phyloP scores from a whole-genome alignment of 2,329 filamentous ascomycete genomes.

The Diplodia scrobiculata region DNA sequence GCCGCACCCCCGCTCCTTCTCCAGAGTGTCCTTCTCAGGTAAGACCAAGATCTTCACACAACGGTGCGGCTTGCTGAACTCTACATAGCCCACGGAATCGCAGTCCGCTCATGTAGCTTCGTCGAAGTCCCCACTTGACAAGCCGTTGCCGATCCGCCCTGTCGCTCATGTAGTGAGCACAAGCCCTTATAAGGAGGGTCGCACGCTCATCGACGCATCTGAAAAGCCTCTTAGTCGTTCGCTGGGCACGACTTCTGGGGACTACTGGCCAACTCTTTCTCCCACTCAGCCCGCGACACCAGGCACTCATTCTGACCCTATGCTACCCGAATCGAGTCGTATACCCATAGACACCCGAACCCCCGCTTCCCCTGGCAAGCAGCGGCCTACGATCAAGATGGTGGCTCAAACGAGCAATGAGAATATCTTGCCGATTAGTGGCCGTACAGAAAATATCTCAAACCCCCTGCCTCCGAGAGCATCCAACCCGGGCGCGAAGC shows the following conservation, averaged over 20 bases:
- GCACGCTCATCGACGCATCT: conserved; percentile 46
- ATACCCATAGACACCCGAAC: background rate
- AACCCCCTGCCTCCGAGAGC: background rate
- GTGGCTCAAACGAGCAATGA: conserved; percentile 32
- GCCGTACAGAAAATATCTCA: background rate
- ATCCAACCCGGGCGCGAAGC: background rate
- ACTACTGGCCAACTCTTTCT: conserved; percentile 38
- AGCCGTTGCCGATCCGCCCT: conserved; percentile 47
- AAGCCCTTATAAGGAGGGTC: conserved; percentile 43
- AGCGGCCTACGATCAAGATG: conserved; percentile 25
- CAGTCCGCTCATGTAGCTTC: background rate
- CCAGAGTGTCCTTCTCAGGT: conserved; percentile 18
- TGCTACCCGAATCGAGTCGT: background rate
- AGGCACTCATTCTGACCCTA: background rate
- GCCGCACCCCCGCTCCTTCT: conserved; percentile 7
- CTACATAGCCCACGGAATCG: background rate
- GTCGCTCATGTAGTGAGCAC: conserved; percentile 39
- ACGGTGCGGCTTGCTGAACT: conserved; percentile 17
- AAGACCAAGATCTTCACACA: background rate
- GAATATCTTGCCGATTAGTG: background rate
- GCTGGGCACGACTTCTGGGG: conserved; percentile 35
- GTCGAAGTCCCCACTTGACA: conserved; percentile 34
- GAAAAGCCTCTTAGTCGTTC: conserved; percentile 36
- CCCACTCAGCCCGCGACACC: conserved; percentile 30
- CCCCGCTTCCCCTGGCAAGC: background rate